Percentiles rank a stretch among this genome's conserved stretches.
phyloP scores from a whole-genome alignment of 1,284 basidiomycete species.

The Fomes fomentarius region DNA sequence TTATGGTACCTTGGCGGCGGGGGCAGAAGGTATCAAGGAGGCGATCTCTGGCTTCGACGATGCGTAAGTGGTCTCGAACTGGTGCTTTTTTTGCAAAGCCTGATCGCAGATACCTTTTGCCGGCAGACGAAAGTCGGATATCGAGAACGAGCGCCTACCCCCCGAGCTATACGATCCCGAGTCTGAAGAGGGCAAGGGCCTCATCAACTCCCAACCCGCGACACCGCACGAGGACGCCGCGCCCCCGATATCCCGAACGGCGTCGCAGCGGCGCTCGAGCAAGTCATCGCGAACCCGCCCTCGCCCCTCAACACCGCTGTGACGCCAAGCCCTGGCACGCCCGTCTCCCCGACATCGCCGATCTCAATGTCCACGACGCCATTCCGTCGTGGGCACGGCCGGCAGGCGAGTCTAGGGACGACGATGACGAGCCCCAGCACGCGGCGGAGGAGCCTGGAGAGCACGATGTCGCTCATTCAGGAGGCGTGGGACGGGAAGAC shows the following conservation, averaged over 20 bases:
- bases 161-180: constrained; percentile 93
- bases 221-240: constrained; percentile 54
- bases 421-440: constrained; percentile 97
- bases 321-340: constrained; percentile 31
- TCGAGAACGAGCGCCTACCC: constrained; percentile 97
- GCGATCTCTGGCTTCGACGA: constrained; percentile 95
- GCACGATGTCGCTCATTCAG: constrained; percentile 94
- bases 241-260: constrained; percentile 55
- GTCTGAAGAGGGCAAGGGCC: constrained; percentile 72
- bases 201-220: constrained; percentile 50
- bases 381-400: constrained; percentile 80
- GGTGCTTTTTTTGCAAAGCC: neutral
- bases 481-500: constrained; percentile 69
- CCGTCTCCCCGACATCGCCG: constrained; percentile 40
- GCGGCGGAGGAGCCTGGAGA: constrained; percentile 90
- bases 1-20: constrained; percentile 85
- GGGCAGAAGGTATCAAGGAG: constrained; percentile 95
- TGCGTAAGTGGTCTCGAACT: constrained; percentile 68
- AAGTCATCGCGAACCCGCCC: constrained; percentile 44
- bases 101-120: neutral
- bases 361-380: constrained; percentile 43
- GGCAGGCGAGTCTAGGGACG: constrained; percentile 92
- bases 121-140: constrained; percentile 93
- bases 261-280: constrained; percentile 54
- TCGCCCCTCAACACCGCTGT: constrained; percentile 19